These are phyloP conservation scores for Coemansia sp. DNA, from an alignment of 192 early-diverging fungal genomes.

Conservation along the genomic window DNA sequence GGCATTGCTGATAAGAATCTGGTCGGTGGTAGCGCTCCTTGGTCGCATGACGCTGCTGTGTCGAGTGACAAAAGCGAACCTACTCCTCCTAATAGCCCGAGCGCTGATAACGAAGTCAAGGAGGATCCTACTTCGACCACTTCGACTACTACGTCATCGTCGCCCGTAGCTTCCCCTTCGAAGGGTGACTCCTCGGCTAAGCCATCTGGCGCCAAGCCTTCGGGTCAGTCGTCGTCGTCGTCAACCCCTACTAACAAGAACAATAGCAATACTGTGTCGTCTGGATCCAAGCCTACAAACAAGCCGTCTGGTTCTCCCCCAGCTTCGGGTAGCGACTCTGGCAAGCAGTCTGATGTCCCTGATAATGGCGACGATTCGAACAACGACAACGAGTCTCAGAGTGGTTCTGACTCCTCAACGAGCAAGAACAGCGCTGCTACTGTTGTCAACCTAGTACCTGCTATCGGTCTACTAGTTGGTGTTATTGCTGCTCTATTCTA, in stretches of 20 bases:
- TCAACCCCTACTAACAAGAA: not conserved
- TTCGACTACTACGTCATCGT: not conserved
- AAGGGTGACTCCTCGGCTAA: not conserved
- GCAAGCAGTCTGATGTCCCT: not conserved
- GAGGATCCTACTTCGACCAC: not conserved
- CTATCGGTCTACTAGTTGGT: not conserved
- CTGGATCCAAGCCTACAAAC: not conserved
- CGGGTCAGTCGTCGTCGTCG: not conserved
- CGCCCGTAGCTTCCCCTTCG: not conserved
- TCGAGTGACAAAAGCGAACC: slow-evolving; percentile 1
- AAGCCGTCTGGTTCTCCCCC: not conserved
- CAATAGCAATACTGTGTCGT: not conserved
- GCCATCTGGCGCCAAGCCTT: slow-evolving; percentile 9
- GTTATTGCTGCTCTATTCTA: slow-evolving; percentile 6
- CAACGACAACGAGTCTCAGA: not conserved
- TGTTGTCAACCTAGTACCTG: not conserved
- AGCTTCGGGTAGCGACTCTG: not conserved
- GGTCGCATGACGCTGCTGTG: slow-evolving; percentile 11
- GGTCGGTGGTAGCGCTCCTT: slow-evolving; percentile 20
- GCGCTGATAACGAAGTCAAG: not conserved
- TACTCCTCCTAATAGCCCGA: not conserved
- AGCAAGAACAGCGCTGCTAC: slow-evolving; percentile 7
- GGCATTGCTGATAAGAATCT: slow-evolving; percentile 29
- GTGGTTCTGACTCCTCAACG: not conserved
- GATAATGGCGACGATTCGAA: not conserved